Base-by-base conservation (phyloP, 2,329 filamentous ascomycete genomes). In the Trichoderma brevicompactum region DNA sequence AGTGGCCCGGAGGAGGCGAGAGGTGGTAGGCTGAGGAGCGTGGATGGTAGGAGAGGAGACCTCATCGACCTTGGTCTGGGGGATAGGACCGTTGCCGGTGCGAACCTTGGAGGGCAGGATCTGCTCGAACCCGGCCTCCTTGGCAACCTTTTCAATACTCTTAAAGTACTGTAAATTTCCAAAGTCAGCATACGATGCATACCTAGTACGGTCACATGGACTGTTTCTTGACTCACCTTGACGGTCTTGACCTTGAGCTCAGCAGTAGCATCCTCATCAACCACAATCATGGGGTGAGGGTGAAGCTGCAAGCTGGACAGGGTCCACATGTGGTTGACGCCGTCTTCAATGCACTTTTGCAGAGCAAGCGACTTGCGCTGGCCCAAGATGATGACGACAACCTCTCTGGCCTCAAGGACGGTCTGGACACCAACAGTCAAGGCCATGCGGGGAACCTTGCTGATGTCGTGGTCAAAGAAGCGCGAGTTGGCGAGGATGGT, bases 321-420 rank as follows among this genome's bases (percentile, higher is more conserved):
- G 1, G 92, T 94, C 92, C 92, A 96, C 90, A 94, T 94, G 79
- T 95, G 92, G 76, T 93, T 94, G 67, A 96, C 86, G 36, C 89
- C 90, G 65, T 89, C 89, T 76, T 96, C 92, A 68, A 96, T 86
- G 70, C 90, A 93, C 72, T 87, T 89, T 76, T 94, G 90, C 68
- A 96, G 79, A 34, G 92, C 92, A 40, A 91, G 80, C 1, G 92
- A 87, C 78, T 96, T 96, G 81, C 92, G 90, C 49, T 90, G 87
- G 23, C 92, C 92, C 1, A 91, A 86, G 68, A 93, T 92, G 71
- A 96, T 92, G 70, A 93, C 88, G 34, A 95, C 87, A 9, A 96
- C 90, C 77, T 95, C 92, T 62, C 89, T 82, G 2, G 92, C 89
- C 75, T 94, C 91, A 69, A 95, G 83, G 44, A 95, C 88, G 1